Evolutionary conservation across 345 rosid genomes (phyloP).

Genomic region (Salix caprea): DNA sequence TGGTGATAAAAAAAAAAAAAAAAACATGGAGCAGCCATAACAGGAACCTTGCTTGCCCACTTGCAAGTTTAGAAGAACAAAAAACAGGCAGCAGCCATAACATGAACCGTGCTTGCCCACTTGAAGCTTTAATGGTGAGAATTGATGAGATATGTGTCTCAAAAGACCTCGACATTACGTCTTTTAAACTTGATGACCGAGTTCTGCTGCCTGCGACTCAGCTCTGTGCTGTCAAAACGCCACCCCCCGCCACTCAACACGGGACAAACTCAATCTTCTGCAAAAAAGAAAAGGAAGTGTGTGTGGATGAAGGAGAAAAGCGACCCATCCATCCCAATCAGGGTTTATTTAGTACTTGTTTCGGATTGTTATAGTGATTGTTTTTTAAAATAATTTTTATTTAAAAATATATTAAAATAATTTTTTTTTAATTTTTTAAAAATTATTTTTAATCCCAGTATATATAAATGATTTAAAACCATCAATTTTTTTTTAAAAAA

Average conservation of each 20-base stretch:
- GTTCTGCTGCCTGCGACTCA: background rate
- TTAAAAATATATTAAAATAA: too few relatives aligned
- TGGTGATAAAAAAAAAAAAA: too few relatives aligned
- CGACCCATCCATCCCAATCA: background rate
- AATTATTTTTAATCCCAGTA: too few relatives aligned
- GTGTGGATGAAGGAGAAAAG: background rate
- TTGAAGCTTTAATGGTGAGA: background rate
- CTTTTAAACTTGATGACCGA: background rate
- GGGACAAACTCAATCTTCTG: background rate
- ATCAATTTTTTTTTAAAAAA: too few relatives aligned
- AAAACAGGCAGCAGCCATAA: background rate
- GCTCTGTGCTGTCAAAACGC: background rate
- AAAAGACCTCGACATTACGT: background rate
- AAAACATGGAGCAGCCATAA: background rate
- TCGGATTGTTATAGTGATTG: rapidly evolving
- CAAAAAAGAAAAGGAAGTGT: background rate
- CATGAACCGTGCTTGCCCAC: background rate
- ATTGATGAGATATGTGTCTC: background rate
- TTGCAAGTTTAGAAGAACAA: background rate
- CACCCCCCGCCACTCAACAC: background rate
- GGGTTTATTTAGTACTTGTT: background rate
- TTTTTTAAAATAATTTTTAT: too few relatives aligned
- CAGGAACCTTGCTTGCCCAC: background rate
- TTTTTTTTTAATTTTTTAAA: too few relatives aligned
- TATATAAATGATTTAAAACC: rapidly evolving